Evolutionary conservation across 305 asterid genomes (phyloP).

Genomic region (Stenogyne calaminthoides): DNA sequence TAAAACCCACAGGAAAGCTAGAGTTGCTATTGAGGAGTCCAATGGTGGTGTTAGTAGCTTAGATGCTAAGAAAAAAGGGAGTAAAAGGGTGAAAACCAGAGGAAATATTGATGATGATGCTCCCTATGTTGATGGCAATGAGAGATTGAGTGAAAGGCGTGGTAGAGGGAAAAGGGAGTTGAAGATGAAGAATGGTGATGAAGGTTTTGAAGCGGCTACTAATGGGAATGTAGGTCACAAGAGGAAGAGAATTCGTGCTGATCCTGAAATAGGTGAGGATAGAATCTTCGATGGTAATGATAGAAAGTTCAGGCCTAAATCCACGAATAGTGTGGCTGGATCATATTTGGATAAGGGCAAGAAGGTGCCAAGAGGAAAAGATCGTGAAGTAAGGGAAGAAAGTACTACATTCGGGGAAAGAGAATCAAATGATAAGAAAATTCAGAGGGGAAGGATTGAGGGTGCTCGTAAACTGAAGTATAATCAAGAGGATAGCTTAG

Average conservation of each 20-base stretch:
- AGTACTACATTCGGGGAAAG: constrained; percentile 36
- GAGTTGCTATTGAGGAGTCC: constrained; percentile 37
- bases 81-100: constrained; percentile 36
- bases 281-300: constrained; percentile 27
- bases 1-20: constrained; percentile 33
- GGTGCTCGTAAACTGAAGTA: constrained; percentile 30
- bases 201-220: constrained; percentile 29
- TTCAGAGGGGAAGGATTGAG: constrained; percentile 32
- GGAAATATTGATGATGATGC: constrained; percentile 35
- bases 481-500: constrained; percentile 36
- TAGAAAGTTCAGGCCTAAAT: constrained; percentile 32
- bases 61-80: constrained; percentile 32
- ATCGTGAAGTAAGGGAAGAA: constrained; percentile 30
- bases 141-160: constrained; percentile 25
- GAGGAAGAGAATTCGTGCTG: constrained; percentile 63
- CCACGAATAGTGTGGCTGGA: constrained; percentile 14
- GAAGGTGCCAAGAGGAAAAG: constrained; percentile 35
- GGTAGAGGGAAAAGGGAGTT: constrained; percentile 32
- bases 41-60: constrained; percentile 33
- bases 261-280: constrained; percentile 30
- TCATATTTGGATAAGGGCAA: constrained; percentile 30
- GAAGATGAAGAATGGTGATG: constrained; percentile 35
- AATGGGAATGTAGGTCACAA: constrained; percentile 38
- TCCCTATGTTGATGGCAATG: constrained; percentile 21
- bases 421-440: constrained; percentile 40